phyloP scores from a whole-genome alignment of 495 filamentous ascomycete species.

The Aspergillus egyptiacus region DNA sequence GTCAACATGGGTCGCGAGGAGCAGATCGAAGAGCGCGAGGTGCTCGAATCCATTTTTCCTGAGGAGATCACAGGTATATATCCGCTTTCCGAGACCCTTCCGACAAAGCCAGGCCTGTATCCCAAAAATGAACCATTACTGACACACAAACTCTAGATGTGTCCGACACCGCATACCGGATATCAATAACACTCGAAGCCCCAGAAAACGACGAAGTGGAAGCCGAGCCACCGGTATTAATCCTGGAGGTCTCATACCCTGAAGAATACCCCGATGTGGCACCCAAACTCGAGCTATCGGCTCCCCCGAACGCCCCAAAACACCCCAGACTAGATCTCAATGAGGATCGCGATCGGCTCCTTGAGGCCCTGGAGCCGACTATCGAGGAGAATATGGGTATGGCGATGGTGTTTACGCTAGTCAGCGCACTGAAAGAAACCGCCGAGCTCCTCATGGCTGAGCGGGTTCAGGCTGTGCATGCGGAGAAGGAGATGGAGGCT shows the following conservation, averaged over 20 bases:
- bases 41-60: slow-evolving; percentile 95
- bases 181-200: slow-evolving; percentile 75
- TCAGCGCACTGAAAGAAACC: slow-evolving; percentile 77
- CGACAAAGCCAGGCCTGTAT: too few species aligned
- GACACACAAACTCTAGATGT: slow-evolving; percentile 33
- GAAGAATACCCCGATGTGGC: slow-evolving; percentile 80
- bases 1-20: slow-evolving; percentile 85
- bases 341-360: slow-evolving; percentile 64
- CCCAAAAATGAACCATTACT: too few species aligned
- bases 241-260: slow-evolving; percentile 80
- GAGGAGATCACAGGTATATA: slow-evolving; percentile 84
- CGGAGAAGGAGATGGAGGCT: slow-evolving; percentile 56
- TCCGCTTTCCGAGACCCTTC: neutral
- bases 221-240: slow-evolving; percentile 47
- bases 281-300: slow-evolving; percentile 68
- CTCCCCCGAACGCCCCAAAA: slow-evolving; percentile 61
- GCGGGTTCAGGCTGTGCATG: slow-evolving; percentile 57
- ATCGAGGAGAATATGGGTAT: slow-evolving; percentile 90
- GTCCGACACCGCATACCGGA: slow-evolving; percentile 76
- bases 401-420: slow-evolving; percentile 95
- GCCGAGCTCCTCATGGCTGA: slow-evolving; percentile 74
- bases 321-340: slow-evolving; percentile 57
- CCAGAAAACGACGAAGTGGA: slow-evolving; percentile 54
- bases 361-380: slow-evolving; percentile 59
- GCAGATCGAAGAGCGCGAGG: slow-evolving; percentile 90